A percentile compares a stretch with the other conserved stretches of the same genome.
Conservation (phyloP, 176 grass and related monocot species). For the Secale cereale region DNA sequence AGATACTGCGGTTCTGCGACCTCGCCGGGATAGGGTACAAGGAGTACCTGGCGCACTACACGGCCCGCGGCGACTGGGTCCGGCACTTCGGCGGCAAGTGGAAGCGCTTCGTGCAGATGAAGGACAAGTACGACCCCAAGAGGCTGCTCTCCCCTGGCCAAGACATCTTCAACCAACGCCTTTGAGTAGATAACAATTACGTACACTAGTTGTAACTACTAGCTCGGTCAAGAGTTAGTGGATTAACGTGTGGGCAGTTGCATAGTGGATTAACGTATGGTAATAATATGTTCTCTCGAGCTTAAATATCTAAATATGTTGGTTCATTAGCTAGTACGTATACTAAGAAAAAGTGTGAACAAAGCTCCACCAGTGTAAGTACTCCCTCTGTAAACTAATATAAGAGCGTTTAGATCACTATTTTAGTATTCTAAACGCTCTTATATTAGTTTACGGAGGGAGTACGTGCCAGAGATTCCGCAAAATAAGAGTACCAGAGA, state of each 20-base stretch:
- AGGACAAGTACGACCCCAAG: slow-evolving; percentile 85
- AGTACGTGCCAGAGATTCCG: too few species aligned
- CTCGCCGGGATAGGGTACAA: slow-evolving; percentile 58
- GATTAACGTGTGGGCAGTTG: neutral
- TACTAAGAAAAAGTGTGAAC: too few species aligned
- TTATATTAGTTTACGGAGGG: too few species aligned
- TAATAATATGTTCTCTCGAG: neutral
- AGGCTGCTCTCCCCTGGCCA: slow-evolving; percentile 70
- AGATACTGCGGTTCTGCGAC: slow-evolving; percentile 60
- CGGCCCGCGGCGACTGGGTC: slow-evolving; percentile 38
- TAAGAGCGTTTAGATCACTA: too few species aligned
- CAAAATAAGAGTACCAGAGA: too few species aligned
- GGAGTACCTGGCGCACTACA: slow-evolving; percentile 65
- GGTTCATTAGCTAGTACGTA: too few species aligned
- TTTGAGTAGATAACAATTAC: neutral
- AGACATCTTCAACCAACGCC: slow-evolving; percentile 47
- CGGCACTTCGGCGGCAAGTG: slow-evolving; percentile 75
- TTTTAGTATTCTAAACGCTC: too few species aligned
- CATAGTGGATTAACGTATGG: neutral
- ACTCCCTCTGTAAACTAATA: too few species aligned
- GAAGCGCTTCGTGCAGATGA: slow-evolving; percentile 48
- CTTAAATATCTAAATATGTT: too few species aligned
- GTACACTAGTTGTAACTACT: neutral
- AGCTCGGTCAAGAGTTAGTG: too few species aligned
- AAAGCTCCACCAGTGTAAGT: too few species aligned